Base-by-base conservation (phyloP, 192 early-diverging fungal species). In the Linderina pennispora region DNA sequence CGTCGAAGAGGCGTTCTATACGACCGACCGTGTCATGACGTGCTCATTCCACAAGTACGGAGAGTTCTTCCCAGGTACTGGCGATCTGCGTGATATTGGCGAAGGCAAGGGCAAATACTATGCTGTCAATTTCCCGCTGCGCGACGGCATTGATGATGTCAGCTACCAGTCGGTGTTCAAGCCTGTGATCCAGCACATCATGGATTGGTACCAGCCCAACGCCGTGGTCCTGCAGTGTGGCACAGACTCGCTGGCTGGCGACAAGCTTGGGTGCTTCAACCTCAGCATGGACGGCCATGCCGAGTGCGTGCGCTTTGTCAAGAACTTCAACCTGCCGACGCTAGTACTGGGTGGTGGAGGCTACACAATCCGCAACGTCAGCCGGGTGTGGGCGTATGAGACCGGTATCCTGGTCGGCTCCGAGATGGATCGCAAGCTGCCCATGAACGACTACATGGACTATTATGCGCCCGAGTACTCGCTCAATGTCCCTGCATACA, bases 21-120 rank as follows among this genome's bases (percentile, higher is more conserved):
- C 87, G n/a, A 96, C 94, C 7, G 97, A 99, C 52, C 85, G 97
- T 22, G 97, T 99, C 7, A 99, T 99, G 97, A 98, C 97, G 4
- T 87, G 89, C 33, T 91, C 88, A 15, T 98, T 99, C 69, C 97
- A 99, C 56, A 97, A 97, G 66, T 96, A 92, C 64, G 97, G 97
- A 23, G 91, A 99, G 44, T 99, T 82, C 51, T 99, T 99, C 54
- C 97, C 97, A 15, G 97, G 97, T 15, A 99, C 95, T 3, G 97
- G 97, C 21, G 91, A 93, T 58, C 65, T 99, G 40, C 73, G 82
- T 80, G 97, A 99, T 66, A 87, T 90, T 61, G 97, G 97, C 25
- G 71, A 84, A 24, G 91, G 87, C 24, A 74, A 84, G 53, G 97
- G 97, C 26, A 89, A 88, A 60, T 70, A 88, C 38, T 97, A 98